Percentiles rank a stretch among this genome's conserved stretches.
These are phyloP conservation scores for Arthrinium puccinioides DNA, from an alignment of 2,329 filamentous ascomycete species.

Conservation along the genomic window DNA sequence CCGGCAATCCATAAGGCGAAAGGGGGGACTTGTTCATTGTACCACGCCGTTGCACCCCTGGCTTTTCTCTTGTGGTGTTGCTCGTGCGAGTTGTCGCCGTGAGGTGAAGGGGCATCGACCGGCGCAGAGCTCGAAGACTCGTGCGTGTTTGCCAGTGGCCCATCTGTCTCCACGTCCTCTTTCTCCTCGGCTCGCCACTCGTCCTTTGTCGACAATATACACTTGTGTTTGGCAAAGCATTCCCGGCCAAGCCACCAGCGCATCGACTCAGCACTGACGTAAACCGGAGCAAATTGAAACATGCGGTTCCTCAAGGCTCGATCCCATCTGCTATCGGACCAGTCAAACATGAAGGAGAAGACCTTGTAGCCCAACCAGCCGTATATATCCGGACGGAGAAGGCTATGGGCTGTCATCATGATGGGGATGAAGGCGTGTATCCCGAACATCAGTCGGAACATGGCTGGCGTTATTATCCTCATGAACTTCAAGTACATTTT, in stretches of 20 bases:
- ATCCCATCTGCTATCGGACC: slow-evolving; percentile 83
- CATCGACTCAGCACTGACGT: slow-evolving; percentile 85
- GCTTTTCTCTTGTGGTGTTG: slow-evolving; percentile 28
- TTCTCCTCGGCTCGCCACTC: slow-evolving; percentile 55
- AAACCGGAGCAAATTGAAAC: slow-evolving; percentile 90
- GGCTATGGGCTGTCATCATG: slow-evolving; percentile 77
- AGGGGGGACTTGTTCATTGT: slow-evolving; percentile 68
- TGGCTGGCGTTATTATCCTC: slow-evolving; percentile 64
- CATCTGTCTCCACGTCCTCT: slow-evolving; percentile 43
- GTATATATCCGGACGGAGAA: slow-evolving; percentile 62
- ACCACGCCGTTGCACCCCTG: slow-evolving; percentile 65
- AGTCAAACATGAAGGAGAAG: slow-evolving; percentile 84
- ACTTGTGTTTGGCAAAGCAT: slow-evolving; percentile 74
- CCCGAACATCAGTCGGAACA: slow-evolving; percentile 80
- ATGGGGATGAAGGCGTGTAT: slow-evolving; percentile 90
- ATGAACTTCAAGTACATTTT: slow-evolving; percentile 93
- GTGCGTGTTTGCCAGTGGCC: slow-evolving; percentile 22
- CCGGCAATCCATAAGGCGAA: slow-evolving; percentile 87
- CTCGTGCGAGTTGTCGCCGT: slow-evolving; percentile 8
- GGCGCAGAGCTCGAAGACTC: slow-evolving; percentile 8
- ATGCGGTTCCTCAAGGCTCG: slow-evolving; percentile 68
- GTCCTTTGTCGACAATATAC: slow-evolving; percentile 75
- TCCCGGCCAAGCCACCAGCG: slow-evolving; percentile 90
- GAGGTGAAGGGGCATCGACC: slow-evolving; percentile 6
- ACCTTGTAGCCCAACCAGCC: slow-evolving; percentile 81